Base-by-base conservation (phyloP, 345 rosid genomes). In the Boechera retrofracta region DNA sequence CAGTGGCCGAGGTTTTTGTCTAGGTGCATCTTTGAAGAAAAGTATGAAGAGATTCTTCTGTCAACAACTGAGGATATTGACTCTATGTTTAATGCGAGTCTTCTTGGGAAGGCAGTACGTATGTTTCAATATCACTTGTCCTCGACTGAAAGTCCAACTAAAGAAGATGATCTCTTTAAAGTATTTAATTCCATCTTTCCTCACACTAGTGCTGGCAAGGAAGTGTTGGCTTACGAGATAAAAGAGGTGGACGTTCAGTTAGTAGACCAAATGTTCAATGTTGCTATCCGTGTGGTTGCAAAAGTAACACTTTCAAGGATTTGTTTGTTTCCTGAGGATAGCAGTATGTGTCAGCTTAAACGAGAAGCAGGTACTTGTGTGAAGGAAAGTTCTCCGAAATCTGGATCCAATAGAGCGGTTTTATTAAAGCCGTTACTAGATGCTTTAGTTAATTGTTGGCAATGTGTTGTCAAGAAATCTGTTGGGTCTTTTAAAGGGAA, bases 1-100 rank as follows among this genome's bases (percentile, higher is more conserved):
- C 73, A 82, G 28, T 87, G 94, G 98, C 81, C 81, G 62, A 84
- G 70, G 76, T 94, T 92, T 85, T 87, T 85, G 51, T 80, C 90
- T 64, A 57, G 75, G 73, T 29, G 63, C 64, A 73, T 82, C 63
- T 88, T 94, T 83, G 78, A 76, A 74, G 97, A 94, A 74, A 87
- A 85, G 42, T 82, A 67, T 81, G 88, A 78, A n/a, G 81, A 81
- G 47, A 62, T 79, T 65, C 67, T 81, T 45, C 78, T 86, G 48
- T 82, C 85, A 18, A 82, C 92, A 21, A 54, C 64, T 45, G 90
- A 83, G 64, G 89, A 87, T 39, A 80, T 92, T 72, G 77, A 86
- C 64, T 64, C 71, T 73, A 82, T 85, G 75, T 83, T 85, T 69
- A 77, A 87, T 74, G 82, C 72, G 56, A 92, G 94, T 81, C 82